Evolutionary conservation across 2,329 filamentous ascomycete species (phyloP).

Genomic region (Periglandula ipomoeae): DNA sequence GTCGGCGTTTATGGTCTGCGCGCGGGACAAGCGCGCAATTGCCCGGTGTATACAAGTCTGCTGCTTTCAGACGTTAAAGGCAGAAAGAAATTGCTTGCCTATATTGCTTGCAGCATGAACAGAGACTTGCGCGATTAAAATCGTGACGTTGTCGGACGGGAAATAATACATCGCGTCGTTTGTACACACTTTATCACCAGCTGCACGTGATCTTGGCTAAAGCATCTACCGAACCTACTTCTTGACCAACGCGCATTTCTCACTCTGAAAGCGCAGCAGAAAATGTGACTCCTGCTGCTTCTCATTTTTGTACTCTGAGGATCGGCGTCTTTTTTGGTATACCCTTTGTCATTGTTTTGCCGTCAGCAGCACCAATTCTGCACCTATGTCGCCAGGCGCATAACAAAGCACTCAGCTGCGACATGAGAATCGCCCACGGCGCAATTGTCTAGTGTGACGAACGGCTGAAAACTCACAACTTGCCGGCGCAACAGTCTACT

Average conservation of each 20-base stretch:
- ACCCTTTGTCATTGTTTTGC: not conserved
- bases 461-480: not conserved
- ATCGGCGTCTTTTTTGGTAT: too few species aligned
- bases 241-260: not conserved
- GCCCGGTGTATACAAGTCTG: too few species aligned
- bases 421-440: not conserved
- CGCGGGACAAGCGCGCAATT: too few species aligned
- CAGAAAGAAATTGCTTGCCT: too few species aligned
- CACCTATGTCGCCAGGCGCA: not conserved
- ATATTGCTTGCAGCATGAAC: too few species aligned
- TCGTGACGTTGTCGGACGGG: too few species aligned
- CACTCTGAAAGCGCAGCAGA: not conserved
- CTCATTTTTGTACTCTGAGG: too few species aligned
- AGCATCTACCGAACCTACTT: not conserved
- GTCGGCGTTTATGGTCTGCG: too few species aligned
- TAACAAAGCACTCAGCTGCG: not conserved
- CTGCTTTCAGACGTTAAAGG: too few species aligned
- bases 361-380: not conserved
- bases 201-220: not conserved
- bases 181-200: not conserved
- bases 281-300: too few species aligned
- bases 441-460: not conserved
- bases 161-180: not conserved
- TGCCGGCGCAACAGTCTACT: too few species aligned
- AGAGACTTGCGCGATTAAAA: too few species aligned